Base-by-base conservation (phyloP, 129 eudicot genomes). In the Centaurea solstitialis region DNA sequence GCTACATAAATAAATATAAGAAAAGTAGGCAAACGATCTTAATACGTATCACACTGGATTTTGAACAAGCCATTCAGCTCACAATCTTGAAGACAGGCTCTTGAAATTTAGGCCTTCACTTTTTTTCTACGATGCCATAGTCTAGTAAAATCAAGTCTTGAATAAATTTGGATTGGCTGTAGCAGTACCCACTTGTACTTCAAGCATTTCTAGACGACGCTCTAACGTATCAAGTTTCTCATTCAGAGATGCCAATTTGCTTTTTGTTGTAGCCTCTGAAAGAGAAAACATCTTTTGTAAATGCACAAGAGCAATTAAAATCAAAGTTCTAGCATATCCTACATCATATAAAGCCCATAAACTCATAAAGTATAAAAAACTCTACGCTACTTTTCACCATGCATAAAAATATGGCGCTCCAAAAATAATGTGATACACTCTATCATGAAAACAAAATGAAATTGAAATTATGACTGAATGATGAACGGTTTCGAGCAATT, bases 201-300 rank as follows among this genome's bases (percentile, higher is more conserved):
- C 98, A 64, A 96, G 90, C 90, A 91, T 73, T 89, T 96, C 98
- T 30, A 96, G 87, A 26, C 97, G 95, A 57, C 98, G 93, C 88
- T 91, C 97, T 77, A 93, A 78, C 0, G 92, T 96, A 70, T 91
- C 99, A 68, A 96, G 98, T 88, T 96, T 96, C 92, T 96, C 98
- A 83, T 96, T 96, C 88, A 93, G 70, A 57, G 93, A 82, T 39
- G 98, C 93, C 85, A 96, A 72, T 84, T 96, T 96, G 84, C 92
- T 96, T 91, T 96, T 96, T 66, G 99, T 91, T 50, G 98, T 93
- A 21, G 97, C 97, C 87, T 96, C 98, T 93, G 90, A 65, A 81
- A 79, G 28, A 76, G 43, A 61, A 80, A 67, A 75, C 12, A 7
- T 9, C 18, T 41, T 75, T 37, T 21, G 30, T 83, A 28, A 77